Conservation (phyloP, 305 asterid genomes). For the Fraxinus xanthoxyloides region DNA sequence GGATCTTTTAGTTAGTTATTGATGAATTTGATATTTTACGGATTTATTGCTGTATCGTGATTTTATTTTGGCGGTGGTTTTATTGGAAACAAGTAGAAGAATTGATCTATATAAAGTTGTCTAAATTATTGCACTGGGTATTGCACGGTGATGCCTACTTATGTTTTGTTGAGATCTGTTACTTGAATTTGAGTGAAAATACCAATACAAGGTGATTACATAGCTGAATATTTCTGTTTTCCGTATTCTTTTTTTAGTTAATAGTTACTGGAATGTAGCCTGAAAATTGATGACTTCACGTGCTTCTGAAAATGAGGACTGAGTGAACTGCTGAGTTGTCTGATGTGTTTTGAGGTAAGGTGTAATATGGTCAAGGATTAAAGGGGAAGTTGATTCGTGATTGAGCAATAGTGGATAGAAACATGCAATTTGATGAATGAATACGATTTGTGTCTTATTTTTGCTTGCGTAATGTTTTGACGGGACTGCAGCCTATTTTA, state of each 20-base stretch:
- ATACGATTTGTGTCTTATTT: neutral
- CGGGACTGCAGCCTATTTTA: neutral
- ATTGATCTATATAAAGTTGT: slow-evolving; percentile 6
- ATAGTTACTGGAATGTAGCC: neutral
- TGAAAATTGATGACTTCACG: neutral
- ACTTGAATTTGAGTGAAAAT: neutral
- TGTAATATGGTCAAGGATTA: neutral
- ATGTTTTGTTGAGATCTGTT: slow-evolving; percentile 6
- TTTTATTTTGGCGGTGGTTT: slow-evolving; percentile 21
- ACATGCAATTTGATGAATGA: neutral
- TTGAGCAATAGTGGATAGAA: slow-evolving; percentile 10
- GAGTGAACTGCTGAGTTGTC: slow-evolving; percentile 8
- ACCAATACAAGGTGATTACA: neutral
- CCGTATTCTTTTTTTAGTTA: neutral
- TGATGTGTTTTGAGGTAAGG: neutral
- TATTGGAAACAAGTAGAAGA: neutral
- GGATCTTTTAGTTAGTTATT: slow-evolving; percentile 14
- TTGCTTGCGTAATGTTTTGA: slow-evolving; percentile 5
- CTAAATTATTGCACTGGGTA: neutral
- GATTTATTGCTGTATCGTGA: slow-evolving; percentile 14
- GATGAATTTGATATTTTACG: slow-evolving; percentile 15
- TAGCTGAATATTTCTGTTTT: slow-evolving; percentile 11
- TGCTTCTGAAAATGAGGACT: neutral
- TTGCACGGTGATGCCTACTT: neutral
- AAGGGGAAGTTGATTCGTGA: slow-evolving; percentile 13